Conservation (phyloP, 768 basidiomycete genomes). For the Lactarius hatsudake region DNA sequence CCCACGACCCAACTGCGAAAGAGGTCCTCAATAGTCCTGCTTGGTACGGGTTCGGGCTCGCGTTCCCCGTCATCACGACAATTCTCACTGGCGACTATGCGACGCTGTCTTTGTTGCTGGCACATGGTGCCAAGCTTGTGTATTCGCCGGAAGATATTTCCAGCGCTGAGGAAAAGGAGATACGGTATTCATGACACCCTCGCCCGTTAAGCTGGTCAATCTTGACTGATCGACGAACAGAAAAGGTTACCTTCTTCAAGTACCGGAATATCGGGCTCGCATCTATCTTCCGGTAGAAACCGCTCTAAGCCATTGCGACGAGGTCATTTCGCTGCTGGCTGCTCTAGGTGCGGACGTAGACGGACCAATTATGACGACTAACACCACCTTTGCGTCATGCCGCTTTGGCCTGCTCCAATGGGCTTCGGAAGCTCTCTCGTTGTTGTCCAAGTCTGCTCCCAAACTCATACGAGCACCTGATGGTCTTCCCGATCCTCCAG, state of each 20-base stretch:
- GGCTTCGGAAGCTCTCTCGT: constrained; percentile 7
- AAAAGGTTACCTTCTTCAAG: not conserved
- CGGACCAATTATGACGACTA: constrained; percentile 2
- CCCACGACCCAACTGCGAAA: constrained; percentile 34
- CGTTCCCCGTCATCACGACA: constrained; percentile 34
- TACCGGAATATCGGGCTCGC: not conserved
- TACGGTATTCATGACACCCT: constrained; percentile 8
- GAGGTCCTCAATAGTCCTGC: constrained; percentile 33
- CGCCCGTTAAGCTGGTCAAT: not conserved
- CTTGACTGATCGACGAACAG: not conserved
- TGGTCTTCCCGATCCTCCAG: constrained; percentile 1
- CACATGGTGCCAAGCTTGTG: constrained; percentile 32
- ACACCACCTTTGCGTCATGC: no score
- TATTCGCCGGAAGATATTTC: constrained; percentile 32
- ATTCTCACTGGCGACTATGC: constrained; percentile 30
- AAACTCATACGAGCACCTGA: not conserved
- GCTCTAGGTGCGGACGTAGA: constrained; percentile 33
- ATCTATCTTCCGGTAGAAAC: constrained; percentile 31
- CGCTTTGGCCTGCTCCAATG: no score
- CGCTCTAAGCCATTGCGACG: constrained; percentile 29
- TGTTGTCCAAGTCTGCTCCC: not conserved
- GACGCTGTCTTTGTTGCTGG: constrained; percentile 33
- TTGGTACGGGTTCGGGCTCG: constrained; percentile 7
- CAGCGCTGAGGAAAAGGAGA: constrained; percentile 29
- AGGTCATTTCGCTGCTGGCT: constrained; percentile 32